Base-by-base conservation (phyloP, 805 yeast genomes). In the Ogataea paradorogensis region DNA sequence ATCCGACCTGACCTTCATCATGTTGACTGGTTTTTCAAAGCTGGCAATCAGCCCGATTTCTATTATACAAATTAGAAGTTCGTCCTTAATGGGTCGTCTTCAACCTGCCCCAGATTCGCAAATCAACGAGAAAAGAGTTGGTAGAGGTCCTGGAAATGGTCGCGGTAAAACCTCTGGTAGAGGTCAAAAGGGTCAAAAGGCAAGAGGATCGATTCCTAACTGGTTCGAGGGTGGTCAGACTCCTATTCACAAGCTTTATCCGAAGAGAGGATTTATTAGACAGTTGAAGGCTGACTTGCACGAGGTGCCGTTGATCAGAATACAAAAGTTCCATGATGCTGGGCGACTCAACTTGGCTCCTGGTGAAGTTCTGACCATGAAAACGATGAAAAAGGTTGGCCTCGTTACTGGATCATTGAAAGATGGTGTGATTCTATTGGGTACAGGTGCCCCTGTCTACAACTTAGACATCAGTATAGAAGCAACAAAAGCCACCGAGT, bases 221-320 rank as follows among this genome's bases (percentile, higher is more conserved):
- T 87, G 95, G 91, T 88, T 91, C 61, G 99, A 93, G 71, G 99
- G 99, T 78, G 98, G 99, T 61, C 99, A 93, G 62, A 93, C 98
- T 2, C 98, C 97, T 18, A 79, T 83, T 58, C 79, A 80, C 63
- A 76, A 84, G 63, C 68, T 84, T 51, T 80, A 87, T 65, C 95
- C 97, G 51, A 91, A 91, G 60, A 70, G 82, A 45, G 98, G 98
- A 7, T 89, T 89, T 69, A 79, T 76, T 53, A 78, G 87, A 60
- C 76, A 74, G 18, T 78, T 75, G 53, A 74, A 74, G 34, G 65
- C 65, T 44, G 73, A 72, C 10, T 66, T 77, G 51, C 66, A 69
- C 35, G 79, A 76, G 52, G 56, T 93, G 47, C 84, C 85, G 56
- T 69, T 91, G 56, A 75, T 70, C 24, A 73, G 79, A 50, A 78